phyloP scores from a whole-genome alignment of 2,329 filamentous ascomycete species.

The Hypomyces rosellus region DNA sequence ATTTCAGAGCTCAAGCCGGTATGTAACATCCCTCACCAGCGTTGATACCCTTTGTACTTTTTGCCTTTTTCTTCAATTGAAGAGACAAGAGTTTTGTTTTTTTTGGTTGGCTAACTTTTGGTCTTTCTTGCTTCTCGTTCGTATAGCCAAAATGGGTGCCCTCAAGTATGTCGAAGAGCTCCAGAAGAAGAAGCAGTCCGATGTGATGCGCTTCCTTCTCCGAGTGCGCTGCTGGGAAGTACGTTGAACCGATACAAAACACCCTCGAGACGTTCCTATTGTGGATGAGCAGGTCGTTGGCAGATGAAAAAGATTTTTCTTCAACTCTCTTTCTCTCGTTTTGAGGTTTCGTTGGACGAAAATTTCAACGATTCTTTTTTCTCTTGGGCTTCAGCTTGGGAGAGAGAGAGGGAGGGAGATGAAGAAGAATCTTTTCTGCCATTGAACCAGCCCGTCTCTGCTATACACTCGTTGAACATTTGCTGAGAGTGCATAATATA shows the following conservation, averaged over 20 bases:
- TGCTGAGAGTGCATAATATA: constrained; percentile 99
- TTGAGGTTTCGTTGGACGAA: too few relatives aligned
- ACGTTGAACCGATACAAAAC: constrained; percentile 45
- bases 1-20: constrained; percentile 31
- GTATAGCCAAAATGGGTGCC: constrained; percentile 83
- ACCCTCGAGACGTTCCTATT: constrained; percentile 1
- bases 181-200: constrained; percentile 99
- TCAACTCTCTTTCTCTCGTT: too few relatives aligned
- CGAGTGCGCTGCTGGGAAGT: constrained; percentile 99
- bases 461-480: constrained; percentile 99
- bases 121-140: background rate
- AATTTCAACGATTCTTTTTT: too few relatives aligned
- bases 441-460: constrained; percentile 36
- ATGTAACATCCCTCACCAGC: constrained; percentile 19
- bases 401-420: too few relatives aligned
- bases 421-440: too few relatives aligned
- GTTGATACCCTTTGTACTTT: background rate
- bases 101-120: too few relatives aligned
- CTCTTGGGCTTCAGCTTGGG: too few relatives aligned
- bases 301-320: background rate
- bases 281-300: constrained; percentile 11
- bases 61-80: background rate
- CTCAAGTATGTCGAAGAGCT: constrained; percentile 99
- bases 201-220: constrained; percentile 99
- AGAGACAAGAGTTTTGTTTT: background rate